Evolutionary conservation across 306 rosid genomes (phyloP).

Genomic region (Rubus idaeus): DNA sequence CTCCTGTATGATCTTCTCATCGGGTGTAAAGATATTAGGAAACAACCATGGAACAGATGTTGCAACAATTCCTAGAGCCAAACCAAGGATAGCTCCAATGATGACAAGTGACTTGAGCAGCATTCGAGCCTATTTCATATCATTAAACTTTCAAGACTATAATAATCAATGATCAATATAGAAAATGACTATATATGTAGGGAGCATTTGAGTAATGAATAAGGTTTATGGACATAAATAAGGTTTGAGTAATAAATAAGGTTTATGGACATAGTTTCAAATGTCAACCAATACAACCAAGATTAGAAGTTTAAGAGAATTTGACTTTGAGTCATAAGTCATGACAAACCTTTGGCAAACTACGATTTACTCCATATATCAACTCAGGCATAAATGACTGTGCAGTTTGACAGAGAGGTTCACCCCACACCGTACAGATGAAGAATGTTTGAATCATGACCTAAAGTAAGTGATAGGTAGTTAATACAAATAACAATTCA

Average conservation of each 20-base stretch:
- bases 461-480: constrained; percentile 39
- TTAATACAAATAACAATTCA: constrained; percentile 20
- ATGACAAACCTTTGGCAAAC: constrained; percentile 66
- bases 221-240: not conserved
- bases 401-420: constrained; percentile 95
- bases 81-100: constrained; percentile 70
- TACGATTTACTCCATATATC: constrained; percentile 60
- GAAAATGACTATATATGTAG: not conserved
- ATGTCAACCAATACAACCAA: not conserved
- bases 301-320: not conserved
- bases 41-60: constrained; percentile 74
- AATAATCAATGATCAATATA: not conserved
- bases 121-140: constrained; percentile 55
- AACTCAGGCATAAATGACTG: constrained; percentile 92
- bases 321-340: constrained; percentile 3
- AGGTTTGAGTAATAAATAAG: not conserved
- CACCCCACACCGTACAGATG: constrained; percentile 90
- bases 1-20: constrained; percentile 69
- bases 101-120: constrained; percentile 72
- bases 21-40: constrained; percentile 73
- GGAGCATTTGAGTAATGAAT: too few species aligned
- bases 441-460: constrained; percentile 81
- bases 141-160: constrained; percentile 23
- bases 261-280: too few species aligned
- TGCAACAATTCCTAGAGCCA: constrained; percentile 60